Evolutionary conservation across 2,329 filamentous ascomycete species (phyloP).

Genomic region (Biscogniauxia mediterranea): DNA sequence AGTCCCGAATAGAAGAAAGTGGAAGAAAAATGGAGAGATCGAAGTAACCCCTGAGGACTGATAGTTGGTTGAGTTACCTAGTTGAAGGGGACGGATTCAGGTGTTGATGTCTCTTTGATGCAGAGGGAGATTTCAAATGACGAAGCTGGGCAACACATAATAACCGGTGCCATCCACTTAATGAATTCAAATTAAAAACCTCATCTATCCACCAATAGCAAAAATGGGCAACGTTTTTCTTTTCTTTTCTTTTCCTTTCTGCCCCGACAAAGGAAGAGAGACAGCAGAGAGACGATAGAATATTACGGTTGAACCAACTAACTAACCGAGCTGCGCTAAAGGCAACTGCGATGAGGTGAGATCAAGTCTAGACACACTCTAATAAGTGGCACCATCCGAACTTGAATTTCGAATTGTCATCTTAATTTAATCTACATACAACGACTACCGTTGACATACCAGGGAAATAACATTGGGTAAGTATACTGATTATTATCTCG

Average conservation of each 20-base stretch:
- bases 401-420: too few relatives aligned
- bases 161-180: background rate
- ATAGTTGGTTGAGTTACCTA: background rate
- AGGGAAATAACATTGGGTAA: too few relatives aligned
- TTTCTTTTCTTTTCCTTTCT: background rate
- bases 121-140: background rate
- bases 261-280: background rate
- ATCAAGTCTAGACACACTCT: too few relatives aligned
- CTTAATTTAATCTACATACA: too few relatives aligned
- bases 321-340: too few relatives aligned
- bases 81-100: background rate
- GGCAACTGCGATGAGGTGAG: too few relatives aligned
- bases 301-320: background rate
- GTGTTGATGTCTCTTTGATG: constrained; percentile 7
- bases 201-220: background rate
- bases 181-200: background rate
- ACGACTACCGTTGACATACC: too few relatives aligned
- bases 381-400: too few relatives aligned
- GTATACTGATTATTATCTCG: too few relatives aligned
- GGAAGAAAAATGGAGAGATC: constrained; percentile 11
- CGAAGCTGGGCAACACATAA: background rate
- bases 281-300: too few relatives aligned
- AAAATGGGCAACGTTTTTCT: background rate
- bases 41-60: background rate
- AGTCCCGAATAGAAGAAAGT: constrained; percentile 6